Percentiles rank a stretch among this genome's conserved stretches.
Evolutionary conservation across 768 basidiomycete species (phyloP).

Genomic region (Termitomyces sp.): DNA sequence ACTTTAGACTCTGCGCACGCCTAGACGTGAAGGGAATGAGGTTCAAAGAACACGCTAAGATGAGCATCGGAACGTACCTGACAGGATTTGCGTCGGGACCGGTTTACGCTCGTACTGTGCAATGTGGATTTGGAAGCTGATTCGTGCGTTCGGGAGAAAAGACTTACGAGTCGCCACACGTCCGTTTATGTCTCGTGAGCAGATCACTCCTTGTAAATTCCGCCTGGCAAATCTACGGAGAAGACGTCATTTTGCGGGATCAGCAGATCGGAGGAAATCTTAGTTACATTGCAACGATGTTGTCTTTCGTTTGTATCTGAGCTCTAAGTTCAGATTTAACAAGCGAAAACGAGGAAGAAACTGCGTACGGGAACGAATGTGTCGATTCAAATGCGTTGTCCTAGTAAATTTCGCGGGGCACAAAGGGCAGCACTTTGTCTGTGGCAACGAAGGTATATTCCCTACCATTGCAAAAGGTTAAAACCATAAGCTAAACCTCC

Average conservation of each 20-base stretch:
- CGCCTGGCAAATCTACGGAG: slow-evolving; percentile 53
- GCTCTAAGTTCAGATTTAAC: slow-evolving; percentile 2
- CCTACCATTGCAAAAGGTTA: slow-evolving; percentile 29
- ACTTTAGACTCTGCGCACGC: slow-evolving; percentile 76
- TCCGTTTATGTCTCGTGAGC: slow-evolving; percentile 67
- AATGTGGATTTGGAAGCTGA: background rate
- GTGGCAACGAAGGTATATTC: slow-evolving; percentile 68
- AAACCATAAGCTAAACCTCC: slow-evolving; percentile 1
- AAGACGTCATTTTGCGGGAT: slow-evolving; percentile 4
- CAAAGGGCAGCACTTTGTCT: slow-evolving; percentile 63
- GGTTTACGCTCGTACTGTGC: slow-evolving; percentile 39
- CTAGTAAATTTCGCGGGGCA: slow-evolving; percentile 75
- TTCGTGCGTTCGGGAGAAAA: background rate
- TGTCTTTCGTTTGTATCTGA: slow-evolving; percentile 64
- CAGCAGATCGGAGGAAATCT: too few relatives aligned
- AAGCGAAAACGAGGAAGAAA: background rate
- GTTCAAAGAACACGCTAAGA: background rate
- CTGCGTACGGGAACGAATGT: slow-evolving; percentile 64
- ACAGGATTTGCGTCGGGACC: slow-evolving; percentile 66
- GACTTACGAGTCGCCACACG: slow-evolving; percentile 65
- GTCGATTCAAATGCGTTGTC: slow-evolving; percentile 70
- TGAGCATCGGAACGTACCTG: slow-evolving; percentile 28
- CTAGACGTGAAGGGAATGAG: slow-evolving; percentile 17
- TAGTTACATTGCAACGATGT: slow-evolving; percentile 58
- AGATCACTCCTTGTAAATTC: slow-evolving; percentile 75